A percentile compares a stretch with the other conserved stretches of the same genome.
Evolutionary conservation across 2,329 filamentous ascomycete species (phyloP).

Genomic region (Claviceps spartinae): DNA sequence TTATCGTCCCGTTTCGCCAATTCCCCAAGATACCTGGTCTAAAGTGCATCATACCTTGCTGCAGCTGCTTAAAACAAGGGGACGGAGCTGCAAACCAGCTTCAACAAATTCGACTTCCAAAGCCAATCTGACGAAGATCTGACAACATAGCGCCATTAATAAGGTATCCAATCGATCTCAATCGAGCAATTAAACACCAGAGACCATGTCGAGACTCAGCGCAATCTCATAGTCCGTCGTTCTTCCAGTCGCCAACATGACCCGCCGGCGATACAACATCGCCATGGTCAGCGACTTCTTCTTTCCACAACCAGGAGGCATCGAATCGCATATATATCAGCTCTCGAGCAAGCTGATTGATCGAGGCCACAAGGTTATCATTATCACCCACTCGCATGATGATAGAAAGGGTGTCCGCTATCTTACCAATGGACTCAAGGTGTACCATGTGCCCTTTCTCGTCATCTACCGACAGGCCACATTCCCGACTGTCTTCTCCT

Average conservation of each 20-base stretch:
- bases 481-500: constrained; percentile 95
- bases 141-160: too few species aligned
- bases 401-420: constrained; percentile 87
- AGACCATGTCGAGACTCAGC: background rate
- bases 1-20: constrained; percentile 12
- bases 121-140: background rate
- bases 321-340: constrained; percentile 98
- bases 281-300: constrained; percentile 99
- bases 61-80: background rate
- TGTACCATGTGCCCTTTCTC: constrained; percentile 93
- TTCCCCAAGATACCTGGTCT: background rate
- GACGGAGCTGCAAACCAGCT: too few species aligned
- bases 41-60: background rate
- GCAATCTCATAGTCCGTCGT: constrained; percentile 3
- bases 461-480: constrained; percentile 89
- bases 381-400: constrained; percentile 91
- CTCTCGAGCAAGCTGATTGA: constrained; percentile 92
- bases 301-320: constrained; percentile 90
- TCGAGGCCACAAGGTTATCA: constrained; percentile 92
- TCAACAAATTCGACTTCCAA: background rate
- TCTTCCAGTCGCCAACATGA: constrained; percentile 25
- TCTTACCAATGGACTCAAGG: constrained; percentile 93
- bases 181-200: background rate
- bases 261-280: constrained; percentile 50
- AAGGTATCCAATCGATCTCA: too few species aligned